A percentile compares a stretch with the other conserved stretches of the same genome.
Conservation (phyloP, 225 moss, liverwort and hornwort genomes). For the Pseudoscleropodium purum region DNA sequence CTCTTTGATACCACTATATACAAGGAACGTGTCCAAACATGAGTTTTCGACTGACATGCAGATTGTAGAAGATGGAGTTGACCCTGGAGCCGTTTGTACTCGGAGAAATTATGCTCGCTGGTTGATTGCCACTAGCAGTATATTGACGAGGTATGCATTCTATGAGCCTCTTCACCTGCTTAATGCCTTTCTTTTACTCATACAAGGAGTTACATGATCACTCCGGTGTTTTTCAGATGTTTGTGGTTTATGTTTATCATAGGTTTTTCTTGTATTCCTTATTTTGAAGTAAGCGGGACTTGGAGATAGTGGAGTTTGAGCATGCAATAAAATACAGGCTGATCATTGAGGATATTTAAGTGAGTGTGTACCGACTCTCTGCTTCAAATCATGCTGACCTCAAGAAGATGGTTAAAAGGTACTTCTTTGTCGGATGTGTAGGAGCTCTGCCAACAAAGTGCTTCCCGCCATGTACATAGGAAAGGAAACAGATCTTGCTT, state of each 20-base stretch:
- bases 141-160: slow-evolving; percentile 53
- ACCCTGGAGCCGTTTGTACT: slow-evolving; percentile 71
- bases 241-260: not conserved
- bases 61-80: slow-evolving; percentile 78
- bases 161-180: not conserved
- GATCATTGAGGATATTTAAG: not conserved
- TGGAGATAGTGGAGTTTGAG: not conserved
- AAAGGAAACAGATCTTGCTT: slow-evolving; percentile 76
- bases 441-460: slow-evolving; percentile 81
- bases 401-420: not conserved
- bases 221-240: not conserved
- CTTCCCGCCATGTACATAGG: slow-evolving; percentile 97
- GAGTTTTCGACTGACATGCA: slow-evolving; percentile 15
- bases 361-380: not conserved
- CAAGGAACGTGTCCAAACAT: not conserved
- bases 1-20: not conserved
- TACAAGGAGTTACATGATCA: not conserved
- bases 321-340: not conserved
- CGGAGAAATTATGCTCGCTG: slow-evolving; percentile 95
- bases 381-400: not conserved
- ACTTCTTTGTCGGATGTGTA: slow-evolving; percentile 21
- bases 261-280: not conserved
- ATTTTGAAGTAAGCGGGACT: not conserved
- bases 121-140: slow-evolving; percentile 69
- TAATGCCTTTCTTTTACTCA: not conserved